Evolutionary conservation across 2,329 filamentous ascomycete genomes (phyloP), one percentile per base, ranked within the genome.

Genomic region (Monilinia fructicola): DNA sequence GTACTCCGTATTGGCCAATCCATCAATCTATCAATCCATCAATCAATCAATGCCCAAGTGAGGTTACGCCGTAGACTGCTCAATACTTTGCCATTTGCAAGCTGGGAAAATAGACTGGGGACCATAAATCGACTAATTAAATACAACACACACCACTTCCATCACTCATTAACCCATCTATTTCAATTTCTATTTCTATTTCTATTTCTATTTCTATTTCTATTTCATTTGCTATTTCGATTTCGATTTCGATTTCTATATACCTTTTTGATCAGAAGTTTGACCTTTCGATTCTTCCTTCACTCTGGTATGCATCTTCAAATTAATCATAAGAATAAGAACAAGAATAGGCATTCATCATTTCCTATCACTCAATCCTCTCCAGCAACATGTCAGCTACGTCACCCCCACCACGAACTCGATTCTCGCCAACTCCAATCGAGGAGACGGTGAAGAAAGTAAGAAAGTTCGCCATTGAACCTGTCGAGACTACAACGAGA

Each of bases 401-500:
- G 28, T 72, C 74, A 46, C 68, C 73, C 68, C 72, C 73, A 61
- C 72, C 74, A 63, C 66, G 68, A 53, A 71, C 74, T 59, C 73
- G 74, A 54, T 77, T 78, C 67, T 66, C 71, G 40, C 73, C 75
- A 10, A 73, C 76, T 68, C 76, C 76, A 9, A 69, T 78, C 61
- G 77, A 78, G 67, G 74, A 74, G 12, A 75, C 76, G 56, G 70
- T 71, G 63, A 76, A 76, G 69, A 76, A 74, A 66, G 74, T 76
- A 56, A 76, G 76, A 67, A 78, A 78, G 67, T 76, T 77, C 67
- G 71, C 79, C 48, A 74, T 77, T 40, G 77, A 82, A 67, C 80
- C 79, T 7, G 75, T 80, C 52, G 81, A 82, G 71, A 80, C 78
- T 16, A 77, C 74, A 14, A 76, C 76, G n/a, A 76, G 78, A 67